Conservation (phyloP, 768 basidiomycete genomes). For the Trametes cinnabarina region DNA sequence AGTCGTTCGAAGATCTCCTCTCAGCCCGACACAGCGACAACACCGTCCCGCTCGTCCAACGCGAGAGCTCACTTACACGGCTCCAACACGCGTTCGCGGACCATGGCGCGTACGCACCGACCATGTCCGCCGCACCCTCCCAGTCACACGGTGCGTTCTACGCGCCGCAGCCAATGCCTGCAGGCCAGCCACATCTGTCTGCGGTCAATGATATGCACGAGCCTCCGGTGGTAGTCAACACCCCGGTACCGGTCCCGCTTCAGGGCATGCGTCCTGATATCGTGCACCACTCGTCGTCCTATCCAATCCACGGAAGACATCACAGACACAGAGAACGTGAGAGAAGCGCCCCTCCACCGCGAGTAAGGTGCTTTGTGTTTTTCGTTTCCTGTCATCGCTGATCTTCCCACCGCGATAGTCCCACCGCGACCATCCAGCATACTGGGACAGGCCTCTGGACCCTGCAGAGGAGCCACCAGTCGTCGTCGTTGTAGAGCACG, state of each 20-base stretch:
- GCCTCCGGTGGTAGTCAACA: constrained; percentile 24
- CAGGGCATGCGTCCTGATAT: constrained; percentile 25
- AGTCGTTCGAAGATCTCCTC: constrained; percentile 22
- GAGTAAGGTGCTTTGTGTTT: neutral
- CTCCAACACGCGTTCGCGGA: constrained; percentile 28
- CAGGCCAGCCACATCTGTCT: constrained; percentile 7
- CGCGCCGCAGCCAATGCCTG: constrained; percentile 13
- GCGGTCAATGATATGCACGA: constrained; percentile 17
- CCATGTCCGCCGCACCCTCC: constrained; percentile 19
- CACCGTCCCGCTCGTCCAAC: constrained; percentile 27
- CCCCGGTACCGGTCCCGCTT: neutral
- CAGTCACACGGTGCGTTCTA: constrained; percentile 22
- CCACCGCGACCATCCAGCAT: constrained; percentile 12
- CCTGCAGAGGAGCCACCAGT: constrained; percentile 27
- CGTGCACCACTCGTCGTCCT: constrained; percentile 15
- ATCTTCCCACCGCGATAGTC: neutral
- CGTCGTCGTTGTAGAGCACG: constrained; percentile 30
- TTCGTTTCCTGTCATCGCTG: neutral
- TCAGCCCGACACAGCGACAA: constrained; percentile 13
- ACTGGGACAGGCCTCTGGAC: constrained; percentile 17
- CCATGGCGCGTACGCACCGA: constrained; percentile 20
- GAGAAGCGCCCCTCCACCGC: constrained; percentile 6
- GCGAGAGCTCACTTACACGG: constrained; percentile 28
- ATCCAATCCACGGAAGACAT: constrained; percentile 8
- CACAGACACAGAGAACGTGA: constrained; percentile 11